These are phyloP conservation scores for Anaeramoeba flamelloides DNA, from an alignment of 78 protist species.

Conservation along the genomic window DNA sequence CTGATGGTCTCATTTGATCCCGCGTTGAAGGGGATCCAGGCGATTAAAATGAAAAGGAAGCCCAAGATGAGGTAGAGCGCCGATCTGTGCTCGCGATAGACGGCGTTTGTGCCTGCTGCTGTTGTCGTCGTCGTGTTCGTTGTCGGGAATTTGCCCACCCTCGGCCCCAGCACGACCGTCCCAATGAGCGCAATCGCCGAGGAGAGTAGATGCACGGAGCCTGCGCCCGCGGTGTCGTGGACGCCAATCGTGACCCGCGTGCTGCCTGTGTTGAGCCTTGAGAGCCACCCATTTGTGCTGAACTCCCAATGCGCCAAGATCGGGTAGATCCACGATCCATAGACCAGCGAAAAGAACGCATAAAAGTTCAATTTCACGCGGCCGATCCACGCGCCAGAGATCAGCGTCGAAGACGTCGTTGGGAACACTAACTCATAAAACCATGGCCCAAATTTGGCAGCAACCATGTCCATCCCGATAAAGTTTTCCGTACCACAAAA, in stretches of 20 bases:
- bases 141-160: too few relatives aligned
- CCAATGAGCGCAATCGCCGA: neutral
- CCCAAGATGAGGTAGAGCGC: too few relatives aligned
- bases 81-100: too few relatives aligned
- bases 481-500: neutral
- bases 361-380: slow-evolving; percentile 26
- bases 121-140: too few relatives aligned
- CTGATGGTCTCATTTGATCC: too few relatives aligned
- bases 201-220: slow-evolving; percentile 17
- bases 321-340: neutral
- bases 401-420: slow-evolving; percentile 48
- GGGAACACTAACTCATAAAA: slow-evolving; percentile 36
- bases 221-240: slow-evolving; percentile 11
- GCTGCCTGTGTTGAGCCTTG: neutral
- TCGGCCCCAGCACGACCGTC: slow-evolving; percentile 3
- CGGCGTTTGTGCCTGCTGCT: too few relatives aligned
- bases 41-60: too few relatives aligned
- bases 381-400: slow-evolving; percentile 56
- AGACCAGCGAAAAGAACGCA: neutral
- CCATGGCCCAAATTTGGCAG: neutral
- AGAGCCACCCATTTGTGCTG: slow-evolving; percentile 2
- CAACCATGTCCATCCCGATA: neutral
- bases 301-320: neutral
- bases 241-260: neutral
- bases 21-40: too few relatives aligned